Evolutionary conservation across 768 basidiomycete species (phyloP).

Genomic region (Pleurotus giganteus): DNA sequence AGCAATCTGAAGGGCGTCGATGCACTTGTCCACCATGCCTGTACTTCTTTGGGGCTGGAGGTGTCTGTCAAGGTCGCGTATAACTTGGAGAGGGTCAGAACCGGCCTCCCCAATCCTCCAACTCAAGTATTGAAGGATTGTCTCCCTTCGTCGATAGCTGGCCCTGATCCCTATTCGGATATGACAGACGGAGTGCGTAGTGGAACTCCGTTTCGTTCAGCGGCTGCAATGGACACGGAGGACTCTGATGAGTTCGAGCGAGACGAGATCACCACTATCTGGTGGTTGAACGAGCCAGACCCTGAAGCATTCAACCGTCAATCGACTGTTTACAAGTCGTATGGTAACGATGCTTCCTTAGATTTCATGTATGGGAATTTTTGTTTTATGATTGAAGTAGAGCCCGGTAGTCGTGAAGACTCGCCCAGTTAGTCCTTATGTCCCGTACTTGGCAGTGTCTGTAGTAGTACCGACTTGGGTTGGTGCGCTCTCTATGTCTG

Average conservation of each 20-base stretch:
- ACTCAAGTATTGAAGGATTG: not conserved
- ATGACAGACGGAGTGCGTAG: not conserved
- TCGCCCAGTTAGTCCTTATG: too few relatives aligned
- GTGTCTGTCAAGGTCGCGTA: slow-evolving; percentile 21
- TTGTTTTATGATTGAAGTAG: too few relatives aligned
- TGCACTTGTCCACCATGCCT: slow-evolving; percentile 19
- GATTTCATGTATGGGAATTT: too few relatives aligned
- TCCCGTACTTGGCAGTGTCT: too few relatives aligned
- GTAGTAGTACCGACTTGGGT: too few relatives aligned
- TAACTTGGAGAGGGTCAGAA: not conserved
- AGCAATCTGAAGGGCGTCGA: slow-evolving; percentile 29
- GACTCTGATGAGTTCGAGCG: slow-evolving; percentile 9
- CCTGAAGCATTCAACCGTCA: not conserved
- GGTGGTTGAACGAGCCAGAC: not conserved
- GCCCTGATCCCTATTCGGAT: not conserved
- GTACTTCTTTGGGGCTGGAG: slow-evolving; percentile 16
- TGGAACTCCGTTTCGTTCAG: not conserved
- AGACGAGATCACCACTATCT: not conserved
- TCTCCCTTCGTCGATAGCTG: not conserved
- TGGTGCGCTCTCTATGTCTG: too few relatives aligned
- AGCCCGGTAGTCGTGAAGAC: too few relatives aligned
- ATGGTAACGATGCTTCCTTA: too few relatives aligned
- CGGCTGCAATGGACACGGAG: slow-evolving; percentile 11
- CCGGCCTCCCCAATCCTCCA: not conserved
- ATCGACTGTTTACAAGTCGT: too few relatives aligned